Evolutionary conservation across 2,329 filamentous ascomycete genomes (phyloP).

Genomic region (Sporothrix brasiliensis): DNA sequence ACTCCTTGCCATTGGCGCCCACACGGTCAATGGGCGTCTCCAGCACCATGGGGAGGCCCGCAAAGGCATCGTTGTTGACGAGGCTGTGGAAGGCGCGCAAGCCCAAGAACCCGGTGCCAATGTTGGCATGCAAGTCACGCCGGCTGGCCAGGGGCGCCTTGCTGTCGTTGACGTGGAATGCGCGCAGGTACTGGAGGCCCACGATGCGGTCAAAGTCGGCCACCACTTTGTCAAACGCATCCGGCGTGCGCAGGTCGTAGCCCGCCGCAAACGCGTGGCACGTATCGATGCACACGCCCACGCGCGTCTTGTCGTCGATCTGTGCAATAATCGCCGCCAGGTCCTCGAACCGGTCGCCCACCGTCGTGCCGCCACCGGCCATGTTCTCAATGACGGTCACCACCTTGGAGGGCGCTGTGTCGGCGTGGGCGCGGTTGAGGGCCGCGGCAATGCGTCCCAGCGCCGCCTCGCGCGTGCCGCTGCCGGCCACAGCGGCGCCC

Average conservation of each 20-base stretch:
- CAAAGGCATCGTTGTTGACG: slow-evolving; percentile 78
- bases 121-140: slow-evolving; percentile 92
- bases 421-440: slow-evolving; percentile 78
- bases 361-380: slow-evolving; percentile 85
- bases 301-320: slow-evolving; percentile 77
- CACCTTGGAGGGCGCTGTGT: slow-evolving; percentile 65
- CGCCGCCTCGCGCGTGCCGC: slow-evolving; percentile 67
- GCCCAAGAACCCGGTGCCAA: slow-evolving; percentile 91
- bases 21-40: slow-evolving; percentile 90
- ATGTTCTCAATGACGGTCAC: slow-evolving; percentile 92
- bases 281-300: slow-evolving; percentile 95
- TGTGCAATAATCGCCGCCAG: slow-evolving; percentile 79
- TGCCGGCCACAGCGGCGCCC: slow-evolving; percentile 70
- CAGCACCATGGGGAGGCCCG: slow-evolving; percentile 83
- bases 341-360: slow-evolving; percentile 85
- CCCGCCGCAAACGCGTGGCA: slow-evolving; percentile 95
- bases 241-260: slow-evolving; percentile 80
- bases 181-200: slow-evolving; percentile 76
- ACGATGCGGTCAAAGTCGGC: slow-evolving; percentile 75
- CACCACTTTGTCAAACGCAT: slow-evolving; percentile 73
- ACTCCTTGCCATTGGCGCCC: slow-evolving; percentile 64
- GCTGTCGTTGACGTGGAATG: slow-evolving; percentile 92
- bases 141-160: slow-evolving; percentile 83
- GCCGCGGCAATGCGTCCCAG: slow-evolving; percentile 77
- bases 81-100: slow-evolving; percentile 87